Conservation (phyloP, 345 rosid species). For the Gossypium longicalyx region DNA sequence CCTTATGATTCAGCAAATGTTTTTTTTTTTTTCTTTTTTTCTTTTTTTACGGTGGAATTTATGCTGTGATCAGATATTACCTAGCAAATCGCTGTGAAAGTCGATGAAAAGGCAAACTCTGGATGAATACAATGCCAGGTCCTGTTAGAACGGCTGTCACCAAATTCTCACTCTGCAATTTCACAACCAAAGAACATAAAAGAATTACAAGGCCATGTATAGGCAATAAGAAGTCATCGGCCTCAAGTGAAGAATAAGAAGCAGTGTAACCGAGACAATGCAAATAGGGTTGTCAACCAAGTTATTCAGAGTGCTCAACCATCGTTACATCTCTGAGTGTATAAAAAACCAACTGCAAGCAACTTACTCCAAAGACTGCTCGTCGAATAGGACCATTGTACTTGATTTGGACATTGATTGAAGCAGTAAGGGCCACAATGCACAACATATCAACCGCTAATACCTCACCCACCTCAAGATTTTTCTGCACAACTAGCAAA, state of each 20-base stretch:
- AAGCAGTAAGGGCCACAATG: conserved; percentile 73
- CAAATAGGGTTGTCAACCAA: neutral
- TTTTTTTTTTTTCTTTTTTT: neutral
- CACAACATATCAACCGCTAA: conserved; percentile 78
- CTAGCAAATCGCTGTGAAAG: conserved; percentile 88
- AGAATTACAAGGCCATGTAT: neutral
- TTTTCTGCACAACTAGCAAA: conserved; percentile 84
- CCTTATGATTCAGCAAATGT: conserved; percentile 4
- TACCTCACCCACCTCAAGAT: conserved; percentile 84
- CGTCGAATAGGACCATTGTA: conserved; percentile 76
- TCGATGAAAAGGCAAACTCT: conserved; percentile 86
- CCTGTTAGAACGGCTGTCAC: conserved; percentile 82
- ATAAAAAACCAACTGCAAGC: conserved; percentile 2
- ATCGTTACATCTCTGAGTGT: neutral
- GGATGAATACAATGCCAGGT: conserved; percentile 96
- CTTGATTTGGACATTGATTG: conserved; percentile 76
- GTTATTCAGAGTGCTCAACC: neutral
- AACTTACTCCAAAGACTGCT: conserved; percentile 79
- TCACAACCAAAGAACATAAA: neutral
- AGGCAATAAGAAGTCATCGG: neutral
- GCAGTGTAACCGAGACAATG: neutral
- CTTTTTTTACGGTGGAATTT: neutral
- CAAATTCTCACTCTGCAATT: conserved; percentile 77
- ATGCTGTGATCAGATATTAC: conserved; percentile 35
- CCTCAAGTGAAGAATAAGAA: neutral